phyloP scores from a whole-genome alignment of 768 basidiomycete species.

The Mycena belliarum region DNA sequence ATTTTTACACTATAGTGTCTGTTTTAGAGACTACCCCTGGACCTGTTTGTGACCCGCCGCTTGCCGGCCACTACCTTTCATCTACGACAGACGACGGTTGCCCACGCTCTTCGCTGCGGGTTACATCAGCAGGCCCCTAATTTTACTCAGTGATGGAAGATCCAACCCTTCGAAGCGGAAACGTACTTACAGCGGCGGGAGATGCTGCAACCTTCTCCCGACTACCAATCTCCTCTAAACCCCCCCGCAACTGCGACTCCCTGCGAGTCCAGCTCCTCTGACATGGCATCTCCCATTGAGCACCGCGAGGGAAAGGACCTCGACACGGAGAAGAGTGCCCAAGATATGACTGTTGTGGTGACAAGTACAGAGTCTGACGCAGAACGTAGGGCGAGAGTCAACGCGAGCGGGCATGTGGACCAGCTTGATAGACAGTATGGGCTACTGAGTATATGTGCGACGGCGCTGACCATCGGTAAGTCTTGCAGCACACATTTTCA shows the following conservation, averaged over 20 bases:
- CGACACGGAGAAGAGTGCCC: constrained; percentile 6
- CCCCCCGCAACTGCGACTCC: not conserved
- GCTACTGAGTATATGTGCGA: constrained; percentile 19
- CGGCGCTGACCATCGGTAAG: constrained; percentile 18
- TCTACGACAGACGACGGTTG: too few relatives aligned
- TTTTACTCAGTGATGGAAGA: too few relatives aligned
- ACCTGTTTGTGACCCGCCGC: too few relatives aligned
- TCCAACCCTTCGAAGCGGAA: too few relatives aligned
- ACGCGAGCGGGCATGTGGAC: constrained; percentile 19
- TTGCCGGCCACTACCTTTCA: too few relatives aligned
- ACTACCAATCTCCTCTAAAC: not conserved
- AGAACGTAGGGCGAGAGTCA: constrained; percentile 5
- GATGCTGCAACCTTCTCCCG: too few relatives aligned
- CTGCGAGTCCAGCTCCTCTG: not conserved
- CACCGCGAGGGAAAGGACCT: not conserved
- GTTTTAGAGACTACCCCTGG: too few relatives aligned
- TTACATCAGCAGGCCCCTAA: too few relatives aligned
- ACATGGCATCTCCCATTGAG: not conserved
- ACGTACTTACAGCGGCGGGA: too few relatives aligned
- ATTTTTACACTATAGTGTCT: too few relatives aligned
- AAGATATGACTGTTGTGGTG: not conserved
- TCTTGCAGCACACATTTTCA: not conserved
- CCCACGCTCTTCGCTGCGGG: too few relatives aligned
- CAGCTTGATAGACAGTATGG: constrained; percentile 18
- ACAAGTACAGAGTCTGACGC: not conserved